These are phyloP conservation scores for Eucalyptus tenuipes DNA, from an alignment of 345 rosid species.

Conservation along the genomic window DNA sequence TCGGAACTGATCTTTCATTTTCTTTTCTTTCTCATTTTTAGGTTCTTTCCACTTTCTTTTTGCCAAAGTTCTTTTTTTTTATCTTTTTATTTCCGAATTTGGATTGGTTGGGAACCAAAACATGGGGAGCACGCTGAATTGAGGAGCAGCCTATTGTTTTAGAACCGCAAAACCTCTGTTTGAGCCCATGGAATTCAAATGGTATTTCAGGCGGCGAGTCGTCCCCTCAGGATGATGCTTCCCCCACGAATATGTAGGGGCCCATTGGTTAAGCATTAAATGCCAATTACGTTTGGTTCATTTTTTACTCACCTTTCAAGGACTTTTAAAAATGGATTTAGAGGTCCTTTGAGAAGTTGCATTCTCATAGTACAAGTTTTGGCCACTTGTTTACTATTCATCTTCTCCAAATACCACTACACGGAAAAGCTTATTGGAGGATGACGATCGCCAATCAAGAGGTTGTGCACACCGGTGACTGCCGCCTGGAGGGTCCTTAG, in stretches of 20 bases:
- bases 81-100: neutral
- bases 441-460: fast-evolving
- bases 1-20: neutral
- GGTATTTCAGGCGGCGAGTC: neutral
- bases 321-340: too few relatives aligned
- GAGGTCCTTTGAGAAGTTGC: fast-evolving
- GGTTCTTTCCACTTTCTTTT: neutral
- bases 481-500: fast-evolving
- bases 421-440: fast-evolving
- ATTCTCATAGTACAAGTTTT: too few relatives aligned
- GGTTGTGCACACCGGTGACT: too few relatives aligned
- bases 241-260: neutral
- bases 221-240: neutral
- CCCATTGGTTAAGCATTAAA: too few relatives aligned
- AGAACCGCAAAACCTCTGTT: neutral
- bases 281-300: too few relatives aligned
- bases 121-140: neutral
- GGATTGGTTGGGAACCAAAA: neutral
- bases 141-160: neutral
- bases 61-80: neutral
- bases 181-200: neutral
- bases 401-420: too few relatives aligned
- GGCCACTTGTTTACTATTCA: too few relatives aligned
- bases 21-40: neutral
- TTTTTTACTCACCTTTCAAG: too few relatives aligned